phyloP scores from a whole-genome alignment of 768 basidiomycete genomes.

The Clitopilus passeckerianus region DNA sequence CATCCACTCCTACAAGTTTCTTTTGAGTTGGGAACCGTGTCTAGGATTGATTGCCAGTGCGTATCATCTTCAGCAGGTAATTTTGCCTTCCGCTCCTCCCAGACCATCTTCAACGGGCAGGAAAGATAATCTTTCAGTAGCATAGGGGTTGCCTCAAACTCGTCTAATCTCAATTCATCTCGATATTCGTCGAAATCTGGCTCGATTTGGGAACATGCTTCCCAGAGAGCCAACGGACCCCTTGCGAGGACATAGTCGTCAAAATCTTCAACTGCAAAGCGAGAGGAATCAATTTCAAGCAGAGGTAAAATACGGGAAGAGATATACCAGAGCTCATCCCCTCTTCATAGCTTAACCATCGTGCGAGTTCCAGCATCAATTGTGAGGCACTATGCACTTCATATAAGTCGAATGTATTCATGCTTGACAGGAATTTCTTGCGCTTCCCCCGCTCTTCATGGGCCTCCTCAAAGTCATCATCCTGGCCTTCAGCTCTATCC shows the following conservation, averaged over 20 bases:
- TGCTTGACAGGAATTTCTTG: slow-evolving; percentile 3
- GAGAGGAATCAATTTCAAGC: neutral
- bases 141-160: neutral
- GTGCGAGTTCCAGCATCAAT: slow-evolving; percentile 3
- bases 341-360: neutral
- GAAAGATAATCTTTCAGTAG: neutral
- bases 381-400: slow-evolving; percentile 7
- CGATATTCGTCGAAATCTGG: neutral
- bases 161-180: neutral
- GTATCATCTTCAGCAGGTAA: neutral
- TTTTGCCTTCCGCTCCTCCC: neutral
- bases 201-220: neutral
- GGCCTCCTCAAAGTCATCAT: slow-evolving; percentile 1
- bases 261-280: neutral
- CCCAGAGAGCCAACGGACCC: neutral
- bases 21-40: neutral
- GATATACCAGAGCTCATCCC: neutral
- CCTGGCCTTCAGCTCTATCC: neutral
- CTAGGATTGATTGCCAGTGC: neutral
- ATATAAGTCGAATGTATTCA: slow-evolving; percentile 8
- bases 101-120: neutral
- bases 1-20: neutral
- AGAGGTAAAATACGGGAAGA: neutral
- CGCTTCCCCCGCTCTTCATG: neutral
- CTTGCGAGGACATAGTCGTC: neutral